Evolutionary conservation across 2,329 filamentous ascomycete genomes (phyloP), one percentile per base, ranked within the genome.

Genomic region (Colletotrichum lini): DNA sequence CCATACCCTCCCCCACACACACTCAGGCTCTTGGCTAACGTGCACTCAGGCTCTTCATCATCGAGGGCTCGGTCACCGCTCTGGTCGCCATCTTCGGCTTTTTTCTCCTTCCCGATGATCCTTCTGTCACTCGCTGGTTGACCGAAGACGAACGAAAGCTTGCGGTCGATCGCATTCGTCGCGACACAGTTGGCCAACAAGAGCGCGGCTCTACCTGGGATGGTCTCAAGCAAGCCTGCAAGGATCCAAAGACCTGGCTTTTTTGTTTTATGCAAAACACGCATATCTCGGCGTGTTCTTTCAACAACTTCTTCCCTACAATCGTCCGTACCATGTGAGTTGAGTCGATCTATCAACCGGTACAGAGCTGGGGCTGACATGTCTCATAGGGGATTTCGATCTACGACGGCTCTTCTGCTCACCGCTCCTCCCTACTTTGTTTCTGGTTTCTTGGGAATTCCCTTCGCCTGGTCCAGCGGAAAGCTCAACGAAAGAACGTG

Each of bases 401-500:
- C 67, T 18, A 70, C 63, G 21, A 67, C 6, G 90, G 91, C 70
- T 9, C 73, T 75, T n/a, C 65, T 75, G 10, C 73, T 75, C 12
- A 74, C 74, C 3, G 74, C 73, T 4, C 73, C 74, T 0, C 74
- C 74, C 1, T 75, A 75, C n/a, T 65, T 72, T 26, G 60, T 72
- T 16, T 70, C 61, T 6, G 70, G 66, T 5, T 23, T 87, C 38
- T n/a, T 70, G 23, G 61, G 61, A 9, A 70, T 72, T n/a, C 53
- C 60, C 5, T 70, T 70, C 16, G 67, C 76, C 0, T 80, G 76
- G 79, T 84, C 80, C 18, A 85, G 84, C 0, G 87, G 84, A 0
- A 80, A 79, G 7, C 81, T 83, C 74, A 83, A 86, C 65, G 84
- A 87, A 69, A 80, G 84, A 44, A 85, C 83, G 0, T 86, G 82